These are phyloP conservation scores for Monilinia aucupariae DNA, from an alignment of 2,329 filamentous ascomycete species.

Conservation along the genomic window DNA sequence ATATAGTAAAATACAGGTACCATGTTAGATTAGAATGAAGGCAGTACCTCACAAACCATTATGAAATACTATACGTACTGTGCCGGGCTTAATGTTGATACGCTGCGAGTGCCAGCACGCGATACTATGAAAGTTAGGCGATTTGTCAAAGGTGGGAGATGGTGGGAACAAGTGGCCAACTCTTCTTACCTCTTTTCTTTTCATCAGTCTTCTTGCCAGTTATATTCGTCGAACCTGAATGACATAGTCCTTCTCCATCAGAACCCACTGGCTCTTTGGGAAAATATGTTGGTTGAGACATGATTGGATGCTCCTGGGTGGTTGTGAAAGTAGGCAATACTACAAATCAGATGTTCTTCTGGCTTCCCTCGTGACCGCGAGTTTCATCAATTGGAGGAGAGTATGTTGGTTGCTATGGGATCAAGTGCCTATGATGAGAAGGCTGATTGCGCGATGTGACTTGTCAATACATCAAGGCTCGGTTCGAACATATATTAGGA, in stretches of 20 bases:
- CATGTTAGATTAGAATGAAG: background rate
- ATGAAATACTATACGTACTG: slow-evolving; percentile 10
- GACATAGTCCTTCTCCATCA: background rate
- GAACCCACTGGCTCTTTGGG: background rate
- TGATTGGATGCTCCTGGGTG: background rate
- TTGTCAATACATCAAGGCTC: background rate
- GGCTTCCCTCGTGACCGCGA: background rate
- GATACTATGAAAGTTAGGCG: slow-evolving; percentile 28
- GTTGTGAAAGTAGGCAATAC: background rate
- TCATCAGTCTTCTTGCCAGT: background rate
- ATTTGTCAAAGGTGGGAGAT: background rate
- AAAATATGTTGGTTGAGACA: background rate
- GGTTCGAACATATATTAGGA: background rate
- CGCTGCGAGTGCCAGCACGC: slow-evolving; percentile 60
- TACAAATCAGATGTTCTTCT: background rate
- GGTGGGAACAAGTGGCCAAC: background rate
- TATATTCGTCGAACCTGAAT: background rate
- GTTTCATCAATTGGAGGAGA: background rate
- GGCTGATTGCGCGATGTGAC: background rate
- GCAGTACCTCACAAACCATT: background rate
- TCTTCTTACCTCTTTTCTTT: slow-evolving; percentile 29
- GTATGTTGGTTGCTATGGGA: background rate
- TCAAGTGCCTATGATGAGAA: background rate
- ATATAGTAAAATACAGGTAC: background rate
- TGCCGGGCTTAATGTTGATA: slow-evolving; percentile 60